Evolutionary conservation across 2,329 filamentous ascomycete species (phyloP).

Genomic region (Calonectria leucothoes): DNA sequence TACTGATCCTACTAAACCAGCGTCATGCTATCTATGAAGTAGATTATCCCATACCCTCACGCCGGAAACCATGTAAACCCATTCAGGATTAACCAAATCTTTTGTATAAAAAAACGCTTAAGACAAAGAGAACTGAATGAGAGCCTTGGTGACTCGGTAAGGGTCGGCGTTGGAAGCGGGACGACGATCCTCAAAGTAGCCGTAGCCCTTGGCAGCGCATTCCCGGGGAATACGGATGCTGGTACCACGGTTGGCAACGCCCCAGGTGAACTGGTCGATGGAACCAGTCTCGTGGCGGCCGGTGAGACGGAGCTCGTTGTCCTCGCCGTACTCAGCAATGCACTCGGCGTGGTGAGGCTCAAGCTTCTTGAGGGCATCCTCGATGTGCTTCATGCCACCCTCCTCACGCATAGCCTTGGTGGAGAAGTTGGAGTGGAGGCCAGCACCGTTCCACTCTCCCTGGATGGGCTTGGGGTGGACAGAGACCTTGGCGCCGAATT

Average conservation of each 20-base stretch:
- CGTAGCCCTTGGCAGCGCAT: slow-evolving; percentile 86
- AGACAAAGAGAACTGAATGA: slow-evolving; percentile 50
- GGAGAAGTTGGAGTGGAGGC: slow-evolving; percentile 94
- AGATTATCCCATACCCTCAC: slow-evolving; percentile 28
- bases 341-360: slow-evolving; percentile 83
- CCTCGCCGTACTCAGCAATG: slow-evolving; percentile 95
- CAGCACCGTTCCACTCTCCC: slow-evolving; percentile 94
- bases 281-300: slow-evolving; percentile 93
- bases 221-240: slow-evolving; percentile 93
- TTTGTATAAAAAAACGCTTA: slow-evolving; percentile 27
- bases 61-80: slow-evolving; percentile 27
- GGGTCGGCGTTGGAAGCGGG: slow-evolving; percentile 89
- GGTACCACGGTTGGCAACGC: slow-evolving; percentile 94
- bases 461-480: slow-evolving; percentile 95
- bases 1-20: slow-evolving; percentile 27
- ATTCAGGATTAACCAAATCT: slow-evolving; percentile 14
- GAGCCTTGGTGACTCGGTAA: slow-evolving; percentile 84
- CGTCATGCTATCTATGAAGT: slow-evolving; percentile 29
- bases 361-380: slow-evolving; percentile 86
- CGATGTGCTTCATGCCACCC: slow-evolving; percentile 95
- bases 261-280: slow-evolving; percentile 91
- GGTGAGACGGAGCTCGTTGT: slow-evolving; percentile 94
- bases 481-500: slow-evolving; percentile 96
- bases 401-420: slow-evolving; percentile 89
- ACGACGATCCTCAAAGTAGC: slow-evolving; percentile 91